Evolutionary conservation across 73 alveolate species (phyloP), one percentile per base, ranked within the genome.

Genomic region (Effrenium voratum): DNA sequence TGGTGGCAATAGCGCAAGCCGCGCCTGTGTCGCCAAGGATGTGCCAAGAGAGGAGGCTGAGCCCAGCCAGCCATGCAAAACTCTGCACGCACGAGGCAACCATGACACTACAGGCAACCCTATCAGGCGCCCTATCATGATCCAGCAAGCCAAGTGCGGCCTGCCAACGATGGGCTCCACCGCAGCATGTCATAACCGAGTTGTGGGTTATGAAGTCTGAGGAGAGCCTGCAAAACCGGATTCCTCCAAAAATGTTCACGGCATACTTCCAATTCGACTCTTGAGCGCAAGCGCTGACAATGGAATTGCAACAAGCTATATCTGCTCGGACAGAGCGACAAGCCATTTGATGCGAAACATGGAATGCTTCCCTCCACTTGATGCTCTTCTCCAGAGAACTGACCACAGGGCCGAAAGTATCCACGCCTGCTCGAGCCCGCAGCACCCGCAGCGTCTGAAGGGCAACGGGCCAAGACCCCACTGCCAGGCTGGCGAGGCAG

Each of bases 171-270:
- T 50, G 92, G 49, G 49, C 73, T 47, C 92, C 92, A 13, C 92
- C 75, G 19, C 92, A 82, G n/a, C 75, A 47, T 49, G 92, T 82
- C 92, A 82, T 49, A 82, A 82, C 49, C 34, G 92, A 72, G n/a
- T 82, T 82, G 92, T 73, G 92, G 92, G 92, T 82, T 47, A 82
- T 82, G 75, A 82, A 82, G 49, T 82, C 92, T 73, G 92, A 47
- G 2, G 73, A n/a, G n/a, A 82, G 36, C 36, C 46, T 82, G 63
- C 63, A 19, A 73, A 49, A 82, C 13, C 92, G 76, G 49, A 82
- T 82, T 82, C 36, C 45, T 47, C 75, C 52, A 32, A 82, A 50
- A 50, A 82, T 28, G 4, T 32, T 22, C 34, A 34, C 15, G 12
- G 92, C 92, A 10, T 34, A 50, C 36, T 46, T 47, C 92, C 92